These are phyloP conservation scores for Podospora pseudoanserina DNA, from an alignment of 495 filamentous ascomycete species.

Conservation along the genomic window DNA sequence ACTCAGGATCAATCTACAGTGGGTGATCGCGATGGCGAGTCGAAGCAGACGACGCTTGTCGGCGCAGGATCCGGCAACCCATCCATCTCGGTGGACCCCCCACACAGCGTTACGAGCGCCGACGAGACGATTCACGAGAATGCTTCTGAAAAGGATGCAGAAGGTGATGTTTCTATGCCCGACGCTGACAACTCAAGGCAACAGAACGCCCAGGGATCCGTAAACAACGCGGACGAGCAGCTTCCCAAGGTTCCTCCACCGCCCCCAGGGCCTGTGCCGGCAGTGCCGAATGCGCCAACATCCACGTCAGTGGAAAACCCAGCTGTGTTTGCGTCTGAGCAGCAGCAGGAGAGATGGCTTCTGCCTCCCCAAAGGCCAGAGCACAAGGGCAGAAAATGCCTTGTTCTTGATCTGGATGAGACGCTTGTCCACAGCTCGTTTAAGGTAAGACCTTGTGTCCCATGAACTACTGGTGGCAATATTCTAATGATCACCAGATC, in stretches of 20 bases:
- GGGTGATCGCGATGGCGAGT: conserved; percentile 42
- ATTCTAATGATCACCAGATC: conserved; percentile 56
- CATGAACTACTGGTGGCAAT: not conserved
- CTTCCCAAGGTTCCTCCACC: conserved; percentile 56
- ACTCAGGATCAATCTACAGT: conserved; percentile 44
- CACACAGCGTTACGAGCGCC: conserved; percentile 25
- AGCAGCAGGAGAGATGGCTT: conserved; percentile 60
- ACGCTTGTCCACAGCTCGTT: conserved; percentile 99
- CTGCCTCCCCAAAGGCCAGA: conserved; percentile 73
- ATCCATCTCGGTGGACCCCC: conserved; percentile 45
- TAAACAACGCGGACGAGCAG: conserved; percentile 31
- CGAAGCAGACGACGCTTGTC: conserved; percentile 45
- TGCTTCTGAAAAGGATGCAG: conserved; percentile 40
- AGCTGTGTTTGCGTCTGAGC: conserved; percentile 35
- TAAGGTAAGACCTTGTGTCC: conserved; percentile 60
- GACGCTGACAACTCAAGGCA: conserved; percentile 44
- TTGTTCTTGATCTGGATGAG: conserved; percentile 95
- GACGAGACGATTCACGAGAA: conserved; percentile 28
- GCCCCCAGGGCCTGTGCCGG: conserved; percentile 49
- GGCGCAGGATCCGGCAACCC: conserved; percentile 36
- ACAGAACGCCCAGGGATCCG: conserved; percentile 19
- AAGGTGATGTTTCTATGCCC: conserved; percentile 62
- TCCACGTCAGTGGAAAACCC: conserved; percentile 27
- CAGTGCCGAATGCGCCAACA: conserved; percentile 28
- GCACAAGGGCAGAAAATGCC: conserved; percentile 82